phyloP scores from a whole-genome alignment of 192 early-diverging fungal genomes.

The Chytriomyces sp. region DNA sequence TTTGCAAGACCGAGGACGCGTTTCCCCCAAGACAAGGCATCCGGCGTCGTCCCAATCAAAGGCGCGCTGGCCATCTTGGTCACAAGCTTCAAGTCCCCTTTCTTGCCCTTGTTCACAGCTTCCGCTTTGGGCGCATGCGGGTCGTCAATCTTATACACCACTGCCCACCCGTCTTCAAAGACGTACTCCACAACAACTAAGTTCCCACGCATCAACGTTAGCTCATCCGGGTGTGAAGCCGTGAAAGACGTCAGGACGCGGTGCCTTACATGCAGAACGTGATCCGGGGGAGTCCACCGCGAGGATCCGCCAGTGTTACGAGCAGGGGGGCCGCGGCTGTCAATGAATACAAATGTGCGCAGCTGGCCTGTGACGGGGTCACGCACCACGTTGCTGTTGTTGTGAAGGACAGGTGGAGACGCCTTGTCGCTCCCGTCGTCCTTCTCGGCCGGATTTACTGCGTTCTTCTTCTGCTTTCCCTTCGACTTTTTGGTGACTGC shows the following conservation, averaged over 20 bases:
- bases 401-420: background rate
- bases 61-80: slow-evolving; percentile 1
- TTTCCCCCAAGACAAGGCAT: slow-evolving; percentile 2
- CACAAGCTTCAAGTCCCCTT: background rate
- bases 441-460: background rate
- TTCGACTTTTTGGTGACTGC: background rate
- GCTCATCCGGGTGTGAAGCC: slow-evolving; percentile 10
- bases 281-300: background rate
- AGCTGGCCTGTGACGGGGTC: slow-evolving; percentile 25
- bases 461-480: background rate
- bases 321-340: slow-evolving; percentile 14
- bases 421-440: background rate
- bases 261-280: background rate
- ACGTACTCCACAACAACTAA: slow-evolving; percentile 10
- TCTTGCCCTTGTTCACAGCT: slow-evolving; percentile 9
- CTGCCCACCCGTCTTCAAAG: slow-evolving; percentile 22
- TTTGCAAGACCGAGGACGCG: slow-evolving; percentile 4
- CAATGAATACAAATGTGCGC: slow-evolving; percentile 8
- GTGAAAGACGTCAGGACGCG: slow-evolving; percentile 11
- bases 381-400: background rate
- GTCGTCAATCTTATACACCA: slow-evolving; percentile 19
- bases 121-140: background rate
- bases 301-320: slow-evolving; percentile 22
- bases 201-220: background rate
- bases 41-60: background rate